A percentile compares a stretch with the other conserved stretches of the same genome.
Conservation (phyloP, 176 grass and related monocot species). For the Cenchrus fungigraminus region DNA sequence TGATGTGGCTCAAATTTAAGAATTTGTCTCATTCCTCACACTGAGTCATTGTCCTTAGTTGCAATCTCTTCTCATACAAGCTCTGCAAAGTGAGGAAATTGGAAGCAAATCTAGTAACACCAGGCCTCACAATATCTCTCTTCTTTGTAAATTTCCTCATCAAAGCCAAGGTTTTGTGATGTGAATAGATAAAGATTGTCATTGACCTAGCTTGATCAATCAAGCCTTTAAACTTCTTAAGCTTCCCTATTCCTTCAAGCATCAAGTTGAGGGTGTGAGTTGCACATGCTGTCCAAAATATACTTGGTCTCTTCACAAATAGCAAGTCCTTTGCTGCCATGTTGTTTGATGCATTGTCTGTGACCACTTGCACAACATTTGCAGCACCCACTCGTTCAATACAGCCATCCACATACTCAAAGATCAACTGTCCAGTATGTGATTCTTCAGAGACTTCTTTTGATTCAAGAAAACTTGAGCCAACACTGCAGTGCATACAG, state of each 20-base stretch:
- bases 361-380: not conserved
- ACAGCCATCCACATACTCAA: not conserved
- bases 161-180: not conserved
- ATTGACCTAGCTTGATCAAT: not conserved
- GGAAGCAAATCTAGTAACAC: not conserved
- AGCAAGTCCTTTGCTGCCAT: not conserved
- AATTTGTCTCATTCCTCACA: not conserved
- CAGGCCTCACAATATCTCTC: not conserved
- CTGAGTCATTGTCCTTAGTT: not conserved
- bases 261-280: conserved; percentile 1
- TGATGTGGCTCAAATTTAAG: not conserved
- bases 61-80: not conserved
- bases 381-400: not conserved
- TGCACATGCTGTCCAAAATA: conserved; percentile 14
- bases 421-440: too few species aligned
- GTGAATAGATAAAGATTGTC: not conserved
- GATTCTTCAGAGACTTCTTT: too few species aligned
- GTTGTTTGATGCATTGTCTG: conserved; percentile 1
- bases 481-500: too few species aligned
- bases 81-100: not conserved
- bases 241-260: not conserved
- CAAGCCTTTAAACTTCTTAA: not conserved
- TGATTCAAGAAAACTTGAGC: too few species aligned
- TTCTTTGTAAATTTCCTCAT: conserved; percentile 3
- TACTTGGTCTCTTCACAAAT: not conserved